Evolutionary conservation across 139 green algal species (phyloP).

Genomic region (Nannochloris sp.): DNA sequence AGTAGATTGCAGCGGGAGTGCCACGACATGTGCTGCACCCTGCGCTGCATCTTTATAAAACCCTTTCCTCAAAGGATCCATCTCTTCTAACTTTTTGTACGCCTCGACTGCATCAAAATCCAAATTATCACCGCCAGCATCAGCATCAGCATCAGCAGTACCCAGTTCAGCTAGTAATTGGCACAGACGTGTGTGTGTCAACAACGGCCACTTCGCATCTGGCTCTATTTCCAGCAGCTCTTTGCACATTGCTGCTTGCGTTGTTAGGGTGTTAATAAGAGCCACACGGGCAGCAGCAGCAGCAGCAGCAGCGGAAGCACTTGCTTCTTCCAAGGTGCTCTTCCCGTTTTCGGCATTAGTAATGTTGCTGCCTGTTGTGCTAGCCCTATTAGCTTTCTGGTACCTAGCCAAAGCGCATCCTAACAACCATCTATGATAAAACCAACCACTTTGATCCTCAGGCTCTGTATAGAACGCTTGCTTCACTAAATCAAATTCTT

Average conservation of each 20-base stretch:
- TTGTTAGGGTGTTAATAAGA: background rate
- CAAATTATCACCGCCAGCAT: background rate
- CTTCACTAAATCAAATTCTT: slow-evolving; percentile 87
- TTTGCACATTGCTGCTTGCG: slow-evolving; percentile 14
- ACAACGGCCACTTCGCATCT: slow-evolving; percentile 73
- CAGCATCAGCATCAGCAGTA: background rate
- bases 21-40: slow-evolving; percentile 18
- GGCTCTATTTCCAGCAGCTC: slow-evolving; percentile 35
- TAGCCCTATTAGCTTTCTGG: too few species aligned
- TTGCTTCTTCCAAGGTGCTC: too few species aligned
- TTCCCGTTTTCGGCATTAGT: background rate
- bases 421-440: slow-evolving; percentile 93
- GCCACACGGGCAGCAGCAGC: background rate
- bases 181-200: slow-evolving; percentile 62
- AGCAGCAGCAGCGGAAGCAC: background rate
- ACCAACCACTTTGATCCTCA: slow-evolving; percentile 86
- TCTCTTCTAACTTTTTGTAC: slow-evolving; percentile 26
- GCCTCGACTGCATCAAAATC: too few species aligned
- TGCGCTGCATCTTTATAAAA: slow-evolving; percentile 39
- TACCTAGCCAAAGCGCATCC: background rate
- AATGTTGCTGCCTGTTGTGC: too few species aligned
- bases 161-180: slow-evolving; percentile 33
- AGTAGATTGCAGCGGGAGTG: background rate
- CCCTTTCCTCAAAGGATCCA: slow-evolving; percentile 31
- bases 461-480: slow-evolving; percentile 92